These are phyloP conservation scores for Bjerkandera adusta DNA, from an alignment of 1,284 basidiomycete species.

Conservation along the genomic window DNA sequence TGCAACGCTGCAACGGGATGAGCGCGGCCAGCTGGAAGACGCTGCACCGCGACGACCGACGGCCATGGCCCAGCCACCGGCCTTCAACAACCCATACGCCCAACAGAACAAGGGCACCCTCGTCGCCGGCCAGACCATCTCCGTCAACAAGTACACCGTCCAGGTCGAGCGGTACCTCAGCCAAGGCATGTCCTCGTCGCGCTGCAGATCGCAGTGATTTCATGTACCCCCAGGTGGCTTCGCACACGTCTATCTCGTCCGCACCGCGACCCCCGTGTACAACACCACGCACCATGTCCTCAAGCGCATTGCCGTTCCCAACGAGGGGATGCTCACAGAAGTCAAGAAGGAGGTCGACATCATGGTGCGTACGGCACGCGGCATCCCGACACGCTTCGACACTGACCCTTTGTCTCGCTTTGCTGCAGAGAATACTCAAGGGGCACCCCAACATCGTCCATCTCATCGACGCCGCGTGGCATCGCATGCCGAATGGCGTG, in stretches of 20 bases:
- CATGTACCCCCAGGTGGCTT: constrained; percentile 77
- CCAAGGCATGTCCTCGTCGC: constrained; percentile 62
- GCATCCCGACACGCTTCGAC: constrained; percentile 14
- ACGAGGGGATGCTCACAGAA: constrained; percentile 87
- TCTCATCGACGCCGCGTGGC: constrained; percentile 92
- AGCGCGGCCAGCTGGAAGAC: constrained; percentile 11
- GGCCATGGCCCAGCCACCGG: constrained; percentile 34
- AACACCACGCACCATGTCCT: constrained; percentile 94
- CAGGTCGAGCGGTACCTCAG: constrained; percentile 88
- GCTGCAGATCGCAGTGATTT: constrained; percentile 15
- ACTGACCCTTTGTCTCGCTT: constrained; percentile 21
- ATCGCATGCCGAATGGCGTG: constrained; percentile 75
- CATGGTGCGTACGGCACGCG: constrained; percentile 72
- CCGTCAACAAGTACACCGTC: constrained; percentile 88
- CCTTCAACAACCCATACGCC: constrained; percentile 28
- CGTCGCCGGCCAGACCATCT: constrained; percentile 81
- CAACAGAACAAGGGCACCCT: constrained; percentile 59
- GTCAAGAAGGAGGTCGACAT: constrained; percentile 98
- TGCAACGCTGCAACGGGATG: constrained; percentile 11
- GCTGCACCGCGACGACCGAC: constrained; percentile 11
- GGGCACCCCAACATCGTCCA: constrained; percentile 93
- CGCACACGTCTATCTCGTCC: constrained; percentile 96
- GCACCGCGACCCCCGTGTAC: constrained; percentile 82
- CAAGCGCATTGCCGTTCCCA: constrained; percentile 94
- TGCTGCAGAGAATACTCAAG: constrained; percentile 74